Evolutionary conservation across 495 filamentous ascomycete species (phyloP).

Genomic region (Trichoderma asperelloides): DNA sequence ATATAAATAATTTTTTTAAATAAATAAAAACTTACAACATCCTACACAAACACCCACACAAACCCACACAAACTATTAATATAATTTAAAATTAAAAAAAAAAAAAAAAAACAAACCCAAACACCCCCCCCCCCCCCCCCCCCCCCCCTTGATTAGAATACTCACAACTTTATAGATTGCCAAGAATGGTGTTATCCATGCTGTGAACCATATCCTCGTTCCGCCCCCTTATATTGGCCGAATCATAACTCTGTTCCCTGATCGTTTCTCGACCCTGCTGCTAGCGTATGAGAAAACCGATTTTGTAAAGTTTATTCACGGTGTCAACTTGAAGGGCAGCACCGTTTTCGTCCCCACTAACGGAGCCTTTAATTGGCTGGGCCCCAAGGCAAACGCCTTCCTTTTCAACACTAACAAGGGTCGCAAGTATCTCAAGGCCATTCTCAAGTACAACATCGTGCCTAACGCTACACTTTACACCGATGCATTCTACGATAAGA

Average conservation of each 20-base stretch:
- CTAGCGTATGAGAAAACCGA: conserved; percentile 60
- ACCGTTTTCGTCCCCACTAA: conserved; percentile 69
- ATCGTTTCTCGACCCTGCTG: conserved; percentile 61
- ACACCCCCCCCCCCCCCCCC: too few species aligned
- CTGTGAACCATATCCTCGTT: conserved; percentile 55
- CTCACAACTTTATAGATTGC: conserved; percentile 3
- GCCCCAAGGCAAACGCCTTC: conserved; percentile 59
- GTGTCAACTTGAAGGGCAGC: conserved; percentile 39
- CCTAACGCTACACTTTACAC: conserved; percentile 67
- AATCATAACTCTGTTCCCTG: conserved; percentile 56
- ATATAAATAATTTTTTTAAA: too few species aligned
- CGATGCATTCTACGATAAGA: conserved; percentile 54
- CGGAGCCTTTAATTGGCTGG: conserved; percentile 59
- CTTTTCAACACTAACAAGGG: conserved; percentile 60
- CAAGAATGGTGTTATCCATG: conserved; percentile 72
- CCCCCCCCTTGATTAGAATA: too few species aligned
- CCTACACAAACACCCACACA: too few species aligned
- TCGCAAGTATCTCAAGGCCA: conserved; percentile 29
- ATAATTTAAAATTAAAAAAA: too few species aligned
- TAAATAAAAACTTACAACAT: too few species aligned
- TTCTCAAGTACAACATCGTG: conserved; percentile 43
- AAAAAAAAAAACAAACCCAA: too few species aligned
- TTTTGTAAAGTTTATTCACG: conserved; percentile 26
- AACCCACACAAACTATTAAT: too few species aligned
- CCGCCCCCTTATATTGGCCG: conserved; percentile 53